A percentile compares a stretch with the other conserved stretches of the same genome.
Conservation (phyloP, 2,329 filamentous ascomycete genomes). For the Escovopsis sp. region DNA sequence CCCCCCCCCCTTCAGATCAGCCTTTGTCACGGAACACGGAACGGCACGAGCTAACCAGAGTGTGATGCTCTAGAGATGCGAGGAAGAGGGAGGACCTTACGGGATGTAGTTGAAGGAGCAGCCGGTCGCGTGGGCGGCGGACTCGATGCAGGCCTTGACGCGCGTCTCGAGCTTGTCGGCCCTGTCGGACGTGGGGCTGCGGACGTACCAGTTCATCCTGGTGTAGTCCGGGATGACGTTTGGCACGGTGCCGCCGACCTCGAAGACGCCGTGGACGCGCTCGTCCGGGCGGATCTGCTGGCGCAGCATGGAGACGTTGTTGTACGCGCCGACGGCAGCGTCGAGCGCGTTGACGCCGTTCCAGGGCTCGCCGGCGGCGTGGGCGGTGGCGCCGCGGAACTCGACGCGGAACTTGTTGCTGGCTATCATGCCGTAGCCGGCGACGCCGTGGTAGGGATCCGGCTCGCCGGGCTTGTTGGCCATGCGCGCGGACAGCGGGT, state of each 20-base stretch:
- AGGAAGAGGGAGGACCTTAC: constrained; percentile 12
- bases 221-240: constrained; percentile 27
- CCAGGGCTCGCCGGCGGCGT: constrained; percentile 23
- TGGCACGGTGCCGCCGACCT: constrained; percentile 20
- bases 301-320: constrained; percentile 20
- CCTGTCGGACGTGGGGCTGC: constrained; percentile 18
- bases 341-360: constrained; percentile 24
- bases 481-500: constrained; percentile 8
- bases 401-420: constrained; percentile 18
- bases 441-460: constrained; percentile 9
- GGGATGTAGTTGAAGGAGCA: constrained; percentile 20
- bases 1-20: too few species aligned
- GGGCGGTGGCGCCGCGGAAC: constrained; percentile 20
- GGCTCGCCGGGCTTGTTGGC: neutral
- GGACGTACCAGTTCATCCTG: constrained; percentile 24
- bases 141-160: constrained; percentile 23
- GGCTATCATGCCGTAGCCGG: constrained; percentile 17
- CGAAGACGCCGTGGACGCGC: constrained; percentile 22
- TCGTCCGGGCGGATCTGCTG: constrained; percentile 24
- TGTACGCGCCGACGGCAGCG: constrained; percentile 21
- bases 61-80: too few species aligned
- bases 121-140: constrained; percentile 19
- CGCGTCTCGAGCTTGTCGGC: constrained; percentile 14
- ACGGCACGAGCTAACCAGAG: too few species aligned
- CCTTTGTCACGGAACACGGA: too few species aligned